phyloP scores from a whole-genome alignment of 2,329 filamentous ascomycete species.

The Colletotrichum sp. region DNA sequence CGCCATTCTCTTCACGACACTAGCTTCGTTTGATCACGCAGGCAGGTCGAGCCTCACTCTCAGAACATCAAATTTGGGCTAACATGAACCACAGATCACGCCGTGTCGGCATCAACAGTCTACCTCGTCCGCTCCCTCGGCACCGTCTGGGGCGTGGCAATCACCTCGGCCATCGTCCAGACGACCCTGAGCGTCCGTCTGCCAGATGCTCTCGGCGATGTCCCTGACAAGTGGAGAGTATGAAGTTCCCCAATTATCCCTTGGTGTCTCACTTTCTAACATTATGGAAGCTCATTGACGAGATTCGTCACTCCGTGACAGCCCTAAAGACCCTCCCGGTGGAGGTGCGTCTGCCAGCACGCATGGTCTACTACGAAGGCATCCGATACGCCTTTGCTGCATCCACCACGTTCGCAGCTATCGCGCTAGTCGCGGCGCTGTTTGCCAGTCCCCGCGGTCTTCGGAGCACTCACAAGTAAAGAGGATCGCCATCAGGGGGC shows the following conservation, averaged over 20 bases:
- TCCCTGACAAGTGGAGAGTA: conserved; percentile 65
- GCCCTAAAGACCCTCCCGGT: conserved; percentile 58
- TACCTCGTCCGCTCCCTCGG: conserved; percentile 69
- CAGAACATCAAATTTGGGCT: neutral
- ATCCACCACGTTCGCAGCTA: conserved; percentile 54
- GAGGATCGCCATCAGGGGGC: neutral
- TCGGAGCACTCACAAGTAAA: conserved; percentile 31
- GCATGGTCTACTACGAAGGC: conserved; percentile 65
- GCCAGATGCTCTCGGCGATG: conserved; percentile 55
- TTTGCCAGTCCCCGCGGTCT: conserved; percentile 33
- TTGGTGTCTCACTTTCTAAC: neutral
- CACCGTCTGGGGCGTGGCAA: conserved; percentile 68
- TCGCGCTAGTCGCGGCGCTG: conserved; percentile 43
- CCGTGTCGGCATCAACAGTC: conserved; percentile 65
- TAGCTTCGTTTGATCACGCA: conserved; percentile 66
- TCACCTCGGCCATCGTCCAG: conserved; percentile 67
- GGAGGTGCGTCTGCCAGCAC: conserved; percentile 60
- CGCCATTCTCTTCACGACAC: conserved; percentile 62
- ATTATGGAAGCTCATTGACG: conserved; percentile 60
- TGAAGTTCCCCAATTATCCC: conserved; percentile 23
- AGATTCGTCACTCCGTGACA: conserved; percentile 66
- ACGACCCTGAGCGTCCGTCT: conserved; percentile 62
- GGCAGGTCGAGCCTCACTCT: conserved; percentile 41
- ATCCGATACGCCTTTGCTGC: conserved; percentile 60
- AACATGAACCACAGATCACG: conserved; percentile 54